Percentiles rank a stretch among this genome's conserved stretches.
Evolutionary conservation across 306 rosid genomes (phyloP).

Genomic region (Prunus mira): DNA sequence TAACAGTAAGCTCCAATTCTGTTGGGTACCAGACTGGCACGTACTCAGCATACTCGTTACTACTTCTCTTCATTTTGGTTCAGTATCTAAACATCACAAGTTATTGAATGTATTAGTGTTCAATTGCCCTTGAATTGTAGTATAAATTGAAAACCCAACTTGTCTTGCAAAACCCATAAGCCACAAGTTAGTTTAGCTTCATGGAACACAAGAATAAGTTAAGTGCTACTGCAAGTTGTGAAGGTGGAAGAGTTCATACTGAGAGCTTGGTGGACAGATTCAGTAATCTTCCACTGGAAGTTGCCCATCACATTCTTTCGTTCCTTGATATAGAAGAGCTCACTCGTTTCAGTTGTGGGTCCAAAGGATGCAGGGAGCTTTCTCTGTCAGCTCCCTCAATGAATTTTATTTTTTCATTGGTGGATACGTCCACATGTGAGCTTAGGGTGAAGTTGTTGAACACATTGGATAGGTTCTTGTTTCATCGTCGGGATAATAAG

Average conservation of each 20-base stretch:
- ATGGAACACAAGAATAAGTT: neutral
- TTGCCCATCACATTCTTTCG: neutral
- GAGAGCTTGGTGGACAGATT: neutral
- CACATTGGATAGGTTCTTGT: neutral
- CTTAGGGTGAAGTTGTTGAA: neutral
- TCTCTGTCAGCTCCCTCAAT: neutral
- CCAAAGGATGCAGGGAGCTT: neutral
- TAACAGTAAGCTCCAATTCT: neutral
- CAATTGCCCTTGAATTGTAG: neutral
- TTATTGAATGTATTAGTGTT: neutral
- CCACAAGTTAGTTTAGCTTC: neutral
- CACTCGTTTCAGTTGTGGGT: neutral
- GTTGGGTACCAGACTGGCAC: neutral
- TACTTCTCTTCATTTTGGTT: neutral
- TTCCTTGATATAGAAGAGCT: neutral
- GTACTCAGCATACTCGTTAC: neutral
- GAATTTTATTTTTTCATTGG: neutral
- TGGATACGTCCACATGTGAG: neutral
- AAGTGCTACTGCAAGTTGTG: neutral
- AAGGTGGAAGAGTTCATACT: neutral
- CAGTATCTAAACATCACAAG: neutral
- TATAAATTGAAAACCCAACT: neutral
- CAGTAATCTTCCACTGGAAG: neutral
- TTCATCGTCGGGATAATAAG: neutral
- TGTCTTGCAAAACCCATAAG: neutral